phyloP scores from a whole-genome alignment of 164 flowering plant species.

The Litsea cubeba region DNA sequence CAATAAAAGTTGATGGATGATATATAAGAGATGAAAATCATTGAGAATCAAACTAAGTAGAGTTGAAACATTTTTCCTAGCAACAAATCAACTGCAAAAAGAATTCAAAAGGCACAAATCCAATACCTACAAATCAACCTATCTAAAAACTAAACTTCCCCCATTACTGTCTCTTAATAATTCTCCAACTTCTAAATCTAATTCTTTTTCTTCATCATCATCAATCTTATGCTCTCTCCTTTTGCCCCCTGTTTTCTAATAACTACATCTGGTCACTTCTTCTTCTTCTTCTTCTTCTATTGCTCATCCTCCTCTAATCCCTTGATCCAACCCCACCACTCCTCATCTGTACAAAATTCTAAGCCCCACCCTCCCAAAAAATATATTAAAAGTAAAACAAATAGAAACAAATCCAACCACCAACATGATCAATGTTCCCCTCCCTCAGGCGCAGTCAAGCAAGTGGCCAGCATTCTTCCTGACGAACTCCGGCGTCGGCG shows the following conservation, averaged over 20 bases:
- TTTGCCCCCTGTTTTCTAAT: constrained; percentile 8
- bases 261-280: background rate
- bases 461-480: constrained; percentile 14
- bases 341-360: constrained; percentile 5
- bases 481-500: constrained; percentile 9
- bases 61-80: constrained; percentile 29
- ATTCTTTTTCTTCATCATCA: background rate
- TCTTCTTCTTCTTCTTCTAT: background rate
- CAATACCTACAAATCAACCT: constrained; percentile 20
- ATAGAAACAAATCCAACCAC: background rate
- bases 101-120: constrained; percentile 33
- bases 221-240: background rate
- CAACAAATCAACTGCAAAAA: constrained; percentile 69
- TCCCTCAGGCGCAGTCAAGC: constrained; percentile 27
- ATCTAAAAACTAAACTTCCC: constrained; percentile 4
- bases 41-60: background rate
- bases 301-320: background rate
- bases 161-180: background rate
- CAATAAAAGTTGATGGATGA: no score
- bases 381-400: background rate
- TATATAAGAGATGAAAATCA: no score
- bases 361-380: background rate
- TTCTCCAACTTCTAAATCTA: constrained; percentile 1
- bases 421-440: background rate
- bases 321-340: background rate